Evolutionary conservation across 176 grass and related monocot species (phyloP), one percentile per base, ranked within the genome.

Genomic region (Microstegium vimineum): DNA sequence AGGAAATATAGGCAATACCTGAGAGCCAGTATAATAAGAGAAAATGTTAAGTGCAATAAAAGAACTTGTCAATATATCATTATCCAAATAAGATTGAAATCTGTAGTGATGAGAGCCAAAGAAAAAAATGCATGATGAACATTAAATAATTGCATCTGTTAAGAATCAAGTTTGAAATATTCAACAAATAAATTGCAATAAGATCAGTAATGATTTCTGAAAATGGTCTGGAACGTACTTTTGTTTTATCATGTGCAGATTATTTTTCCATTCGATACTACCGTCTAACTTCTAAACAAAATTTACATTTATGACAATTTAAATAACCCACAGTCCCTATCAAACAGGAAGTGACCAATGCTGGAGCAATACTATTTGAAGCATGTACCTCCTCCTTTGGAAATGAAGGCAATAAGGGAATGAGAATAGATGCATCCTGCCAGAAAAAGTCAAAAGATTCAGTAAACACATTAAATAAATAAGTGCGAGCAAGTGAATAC

Each of bases 1-100:
- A 27, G 97, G 87, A 78, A 99, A 99, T 85, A 99, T 96, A 31
- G 97, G 89, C 83, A 99, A 80, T 65, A 98, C 95, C 95, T 98
- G 62, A 72, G 38, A 82, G 23, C 28, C 75, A 68, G 68, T 60
- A 31, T 45, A 83, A 91, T 18, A 34, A 72, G 25, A 56, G 10
- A 76, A 69, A 33, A 16, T 43, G 56, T 60, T 60, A 75, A 68
- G 20, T 31, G 47, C 33, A 45, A 76, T 4, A 46, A 69, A 27
- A 54, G 26, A 62, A 10, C 40, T 62, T 73, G 49, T 37, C 25
- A 35, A n/a, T 25, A 59, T 60, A 67, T 43, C 2, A 69, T 59
- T 60, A 74, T 51, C 9, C 23, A 47, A 14, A 83, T 76, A 57
- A 32, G 13, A 36, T 30, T 40, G n/a, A 22, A 74, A 32, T 66